phyloP scores from a whole-genome alignment of 768 basidiomycete species.

The Boletus rex-veris region DNA sequence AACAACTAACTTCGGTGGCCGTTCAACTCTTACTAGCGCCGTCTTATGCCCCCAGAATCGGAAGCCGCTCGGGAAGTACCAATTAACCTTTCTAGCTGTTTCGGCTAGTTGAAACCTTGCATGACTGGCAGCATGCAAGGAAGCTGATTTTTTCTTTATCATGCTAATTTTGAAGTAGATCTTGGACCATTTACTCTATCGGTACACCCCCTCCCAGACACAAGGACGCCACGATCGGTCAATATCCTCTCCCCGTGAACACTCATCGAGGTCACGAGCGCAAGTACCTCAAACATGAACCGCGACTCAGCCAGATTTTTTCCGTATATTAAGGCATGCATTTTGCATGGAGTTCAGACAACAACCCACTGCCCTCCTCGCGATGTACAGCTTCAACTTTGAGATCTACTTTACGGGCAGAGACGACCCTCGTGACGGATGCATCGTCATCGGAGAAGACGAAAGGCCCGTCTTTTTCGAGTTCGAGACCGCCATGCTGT shows the following conservation, averaged over 20 bases:
- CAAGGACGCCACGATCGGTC: slow-evolving; percentile 49
- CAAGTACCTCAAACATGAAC: slow-evolving; percentile 31
- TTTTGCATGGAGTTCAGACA: not conserved
- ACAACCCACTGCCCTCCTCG: not conserved
- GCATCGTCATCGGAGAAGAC: slow-evolving; percentile 66
- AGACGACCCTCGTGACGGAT: slow-evolving; percentile 62
- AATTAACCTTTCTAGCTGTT: slow-evolving; percentile 28
- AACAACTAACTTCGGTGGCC: not conserved
- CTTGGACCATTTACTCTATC: slow-evolving; percentile 11
- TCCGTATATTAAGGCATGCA: slow-evolving; percentile 30
- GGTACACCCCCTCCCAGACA: slow-evolving; percentile 30
- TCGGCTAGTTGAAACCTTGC: slow-evolving; percentile 15
- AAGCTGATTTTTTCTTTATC: slow-evolving; percentile 3
- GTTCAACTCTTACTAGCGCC: not conserved
- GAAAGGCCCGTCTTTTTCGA: slow-evolving; percentile 56
- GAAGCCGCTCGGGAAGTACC: slow-evolving; percentile 22
- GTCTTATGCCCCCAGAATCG: slow-evolving; percentile 11
- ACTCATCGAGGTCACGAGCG: slow-evolving; percentile 49
- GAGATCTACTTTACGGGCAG: slow-evolving; percentile 66
- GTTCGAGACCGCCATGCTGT: slow-evolving; percentile 52
- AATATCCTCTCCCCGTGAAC: slow-evolving; percentile 45
- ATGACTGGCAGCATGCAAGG: slow-evolving; percentile 9
- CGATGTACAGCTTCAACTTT: slow-evolving; percentile 41
- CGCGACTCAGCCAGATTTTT: slow-evolving; percentile 7
- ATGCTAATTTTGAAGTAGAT: slow-evolving; percentile 14